A percentile compares a stretch with the other conserved stretches of the same genome.
These are phyloP conservation scores for Opeltia flavorubescens DNA, from an alignment of 495 filamentous ascomycete genomes.

Conservation along the genomic window DNA sequence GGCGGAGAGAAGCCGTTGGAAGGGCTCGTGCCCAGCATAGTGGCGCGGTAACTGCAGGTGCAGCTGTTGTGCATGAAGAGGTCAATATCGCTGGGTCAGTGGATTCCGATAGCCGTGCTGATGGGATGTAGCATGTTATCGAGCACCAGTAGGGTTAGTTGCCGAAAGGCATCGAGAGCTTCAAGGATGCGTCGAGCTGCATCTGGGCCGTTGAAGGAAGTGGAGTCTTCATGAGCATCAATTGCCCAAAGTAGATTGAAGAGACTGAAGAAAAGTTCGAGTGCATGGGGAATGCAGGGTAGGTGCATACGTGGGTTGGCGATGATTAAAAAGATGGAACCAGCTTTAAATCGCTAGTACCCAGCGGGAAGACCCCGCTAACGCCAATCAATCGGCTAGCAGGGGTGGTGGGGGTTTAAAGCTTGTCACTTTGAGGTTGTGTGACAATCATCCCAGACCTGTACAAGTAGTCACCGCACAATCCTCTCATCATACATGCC, in stretches of 20 bases:
- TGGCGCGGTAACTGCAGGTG: not conserved
- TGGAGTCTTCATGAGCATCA: not conserved
- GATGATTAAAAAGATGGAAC: too few species aligned
- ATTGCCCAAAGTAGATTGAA: not conserved
- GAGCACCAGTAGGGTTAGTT: not conserved
- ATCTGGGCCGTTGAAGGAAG: not conserved
- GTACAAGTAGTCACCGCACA: not conserved
- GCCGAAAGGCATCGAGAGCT: not conserved
- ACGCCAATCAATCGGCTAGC: too few species aligned
- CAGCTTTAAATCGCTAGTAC: too few species aligned
- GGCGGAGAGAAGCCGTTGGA: not conserved
- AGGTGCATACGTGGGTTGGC: too few species aligned
- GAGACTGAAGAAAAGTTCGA: too few species aligned
- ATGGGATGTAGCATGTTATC: not conserved
- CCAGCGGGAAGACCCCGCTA: too few species aligned
- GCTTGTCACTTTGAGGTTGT: too few species aligned
- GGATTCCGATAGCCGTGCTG: not conserved
- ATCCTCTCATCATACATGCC: not conserved
- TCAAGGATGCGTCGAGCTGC: not conserved
- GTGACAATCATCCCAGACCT: not conserved
- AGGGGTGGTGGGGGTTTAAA: too few species aligned
- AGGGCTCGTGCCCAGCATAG: not conserved
- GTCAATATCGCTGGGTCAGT: not conserved
- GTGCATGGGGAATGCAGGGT: too few species aligned
- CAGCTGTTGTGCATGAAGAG: not conserved